phyloP scores from a whole-genome alignment of 805 yeast species.

The Candida caryicola region DNA sequence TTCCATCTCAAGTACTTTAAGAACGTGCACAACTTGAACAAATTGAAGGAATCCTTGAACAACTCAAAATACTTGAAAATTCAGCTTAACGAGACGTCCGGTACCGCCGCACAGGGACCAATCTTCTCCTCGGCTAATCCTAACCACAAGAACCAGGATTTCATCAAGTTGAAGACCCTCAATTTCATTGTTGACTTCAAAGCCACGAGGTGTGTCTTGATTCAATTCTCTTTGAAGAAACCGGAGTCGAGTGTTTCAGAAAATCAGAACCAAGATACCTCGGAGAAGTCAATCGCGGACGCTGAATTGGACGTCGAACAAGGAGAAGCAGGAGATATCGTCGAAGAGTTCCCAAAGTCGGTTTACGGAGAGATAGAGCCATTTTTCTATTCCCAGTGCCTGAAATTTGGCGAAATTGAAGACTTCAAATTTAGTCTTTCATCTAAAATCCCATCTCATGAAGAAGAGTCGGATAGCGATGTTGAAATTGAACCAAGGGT shows the following conservation, averaged over 20 bases:
- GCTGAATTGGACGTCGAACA: conserved; percentile 1
- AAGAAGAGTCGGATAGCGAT: not conserved
- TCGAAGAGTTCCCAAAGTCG: conserved; percentile 2
- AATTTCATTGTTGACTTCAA: conserved; percentile 38
- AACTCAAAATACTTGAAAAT: conserved; percentile 29
- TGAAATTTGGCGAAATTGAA: conserved; percentile 42
- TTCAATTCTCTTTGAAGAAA: conserved; percentile 12
- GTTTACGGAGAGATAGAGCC: conserved; percentile 11
- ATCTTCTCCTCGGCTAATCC: not conserved
- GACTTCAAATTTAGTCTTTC: conserved; percentile 16
- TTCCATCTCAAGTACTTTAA: conserved; percentile 33
- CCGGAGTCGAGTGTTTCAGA: not conserved
- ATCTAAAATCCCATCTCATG: not conserved
- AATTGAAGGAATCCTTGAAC: conserved; percentile 22
- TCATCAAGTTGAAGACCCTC: conserved; percentile 38
- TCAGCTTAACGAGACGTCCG: conserved; percentile 23
- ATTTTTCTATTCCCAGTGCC: conserved; percentile 29
- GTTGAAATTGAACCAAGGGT: not conserved
- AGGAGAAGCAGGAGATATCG: conserved; percentile 18
- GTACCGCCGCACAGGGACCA: not conserved
- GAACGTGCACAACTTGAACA: conserved; percentile 21
- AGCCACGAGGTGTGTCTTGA: conserved; percentile 35
- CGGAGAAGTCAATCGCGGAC: not conserved
- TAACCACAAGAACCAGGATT: conserved; percentile 23
- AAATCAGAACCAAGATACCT: not conserved